These are phyloP conservation scores for Bruguiera parviflora DNA, from an alignment of 345 rosid genomes.

Conservation along the genomic window DNA sequence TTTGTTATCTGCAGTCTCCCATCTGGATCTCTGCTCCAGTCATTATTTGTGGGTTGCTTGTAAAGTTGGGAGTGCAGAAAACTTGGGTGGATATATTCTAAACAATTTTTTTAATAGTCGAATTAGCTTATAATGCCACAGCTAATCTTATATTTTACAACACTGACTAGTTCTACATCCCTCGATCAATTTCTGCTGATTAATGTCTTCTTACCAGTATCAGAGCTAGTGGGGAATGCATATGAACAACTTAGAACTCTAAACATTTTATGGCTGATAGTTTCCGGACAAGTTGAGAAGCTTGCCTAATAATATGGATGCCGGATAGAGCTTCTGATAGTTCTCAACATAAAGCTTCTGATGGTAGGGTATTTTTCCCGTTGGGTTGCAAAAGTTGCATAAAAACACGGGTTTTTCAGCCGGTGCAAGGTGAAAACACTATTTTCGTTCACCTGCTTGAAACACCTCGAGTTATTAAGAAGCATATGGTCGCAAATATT, in stretches of 20 bases:
- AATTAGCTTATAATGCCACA: constrained; percentile 10
- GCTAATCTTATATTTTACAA: background rate
- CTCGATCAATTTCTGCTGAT: background rate
- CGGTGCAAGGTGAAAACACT: too few relatives aligned
- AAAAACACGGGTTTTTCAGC: too few relatives aligned
- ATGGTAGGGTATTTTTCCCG: too few relatives aligned
- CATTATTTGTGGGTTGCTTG: constrained; percentile 24
- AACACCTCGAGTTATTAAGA: background rate
- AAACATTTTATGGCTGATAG: too few relatives aligned
- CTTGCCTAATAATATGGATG: too few relatives aligned
- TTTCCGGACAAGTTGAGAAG: too few relatives aligned
- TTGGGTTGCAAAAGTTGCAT: too few relatives aligned
- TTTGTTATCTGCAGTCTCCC: constrained; percentile 7
- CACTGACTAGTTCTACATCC: background rate
- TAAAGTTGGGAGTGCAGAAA: constrained; percentile 21
- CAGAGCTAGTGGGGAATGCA: background rate
- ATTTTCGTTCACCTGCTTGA: too few relatives aligned
- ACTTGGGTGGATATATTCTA: constrained; percentile 19
- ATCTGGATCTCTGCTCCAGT: constrained; percentile 5
- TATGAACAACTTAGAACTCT: too few relatives aligned
- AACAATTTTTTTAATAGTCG: constrained; percentile 18
- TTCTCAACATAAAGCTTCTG: too few relatives aligned
- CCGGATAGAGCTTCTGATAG: too few relatives aligned
- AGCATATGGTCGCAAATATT: background rate
- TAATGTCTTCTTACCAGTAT: background rate